phyloP scores from a whole-genome alignment of 495 filamentous ascomycete species.

The Letharia lupina region DNA sequence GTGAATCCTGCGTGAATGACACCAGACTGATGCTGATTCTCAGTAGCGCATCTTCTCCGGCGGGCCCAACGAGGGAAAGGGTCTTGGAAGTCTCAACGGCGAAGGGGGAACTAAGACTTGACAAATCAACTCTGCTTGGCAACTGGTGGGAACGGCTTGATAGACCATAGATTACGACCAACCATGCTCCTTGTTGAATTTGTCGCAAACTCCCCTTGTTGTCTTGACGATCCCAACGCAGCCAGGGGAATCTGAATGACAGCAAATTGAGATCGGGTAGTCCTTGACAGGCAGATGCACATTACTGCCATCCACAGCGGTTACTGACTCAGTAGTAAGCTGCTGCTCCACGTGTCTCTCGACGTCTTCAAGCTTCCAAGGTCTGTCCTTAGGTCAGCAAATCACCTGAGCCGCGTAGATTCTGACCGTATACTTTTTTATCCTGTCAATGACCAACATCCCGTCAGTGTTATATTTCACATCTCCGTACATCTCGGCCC shows the following conservation, averaged over 20 bases:
- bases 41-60: not conserved
- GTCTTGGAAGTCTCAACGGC: not conserved
- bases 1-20: not conserved
- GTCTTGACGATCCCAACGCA: constrained; percentile 45
- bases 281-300: constrained; percentile 40
- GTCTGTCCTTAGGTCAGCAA: constrained; percentile 21
- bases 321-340: constrained; percentile 38
- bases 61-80: not conserved
- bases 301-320: constrained; percentile 37
- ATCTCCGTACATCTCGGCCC: constrained; percentile 50
- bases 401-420: not conserved
- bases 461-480: constrained; percentile 47
- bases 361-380: constrained; percentile 40
- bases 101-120: not conserved
- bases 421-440: constrained; percentile 37
- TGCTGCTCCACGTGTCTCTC: constrained; percentile 41
- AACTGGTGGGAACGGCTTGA: not conserved
- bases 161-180: constrained; percentile 2
- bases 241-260: constrained; percentile 47
- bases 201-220: constrained; percentile 34
- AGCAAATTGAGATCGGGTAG: constrained; percentile 44
- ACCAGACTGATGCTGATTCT: not conserved
- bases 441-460: constrained; percentile 46
- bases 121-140: not conserved
- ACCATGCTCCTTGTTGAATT: constrained; percentile 35